phyloP scores from a whole-genome alignment of 345 rosid genomes.

The Aquilaria yunnanensis region DNA sequence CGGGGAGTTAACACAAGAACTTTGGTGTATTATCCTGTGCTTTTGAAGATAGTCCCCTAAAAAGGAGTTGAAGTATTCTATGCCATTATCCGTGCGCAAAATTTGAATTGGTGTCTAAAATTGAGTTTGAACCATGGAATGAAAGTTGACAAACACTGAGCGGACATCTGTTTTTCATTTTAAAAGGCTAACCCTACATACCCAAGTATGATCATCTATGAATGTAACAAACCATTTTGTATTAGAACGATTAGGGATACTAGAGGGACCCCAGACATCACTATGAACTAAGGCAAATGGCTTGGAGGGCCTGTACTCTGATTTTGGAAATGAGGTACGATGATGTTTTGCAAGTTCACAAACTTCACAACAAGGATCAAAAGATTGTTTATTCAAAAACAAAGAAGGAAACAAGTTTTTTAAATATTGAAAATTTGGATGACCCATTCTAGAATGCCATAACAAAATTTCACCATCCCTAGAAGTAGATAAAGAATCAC shows the following conservation, averaged over 20 bases:
- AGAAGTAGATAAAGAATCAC: too few species aligned
- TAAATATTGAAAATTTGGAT: background rate
- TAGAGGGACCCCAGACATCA: background rate
- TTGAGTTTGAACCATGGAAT: background rate
- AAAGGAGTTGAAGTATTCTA: too few species aligned
- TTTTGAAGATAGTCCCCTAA: too few species aligned
- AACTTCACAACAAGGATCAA: background rate
- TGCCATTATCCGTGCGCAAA: too few species aligned
- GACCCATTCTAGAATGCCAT: background rate
- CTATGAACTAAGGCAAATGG: background rate
- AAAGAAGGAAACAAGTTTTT: background rate
- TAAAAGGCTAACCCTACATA: background rate
- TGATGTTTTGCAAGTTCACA: conserved; percentile 2
- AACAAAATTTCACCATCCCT: too few species aligned
- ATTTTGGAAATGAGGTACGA: too few species aligned
- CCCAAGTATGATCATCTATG: background rate
- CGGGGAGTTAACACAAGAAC: background rate
- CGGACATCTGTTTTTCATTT: background rate
- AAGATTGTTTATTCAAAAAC: background rate
- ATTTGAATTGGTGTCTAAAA: background rate
- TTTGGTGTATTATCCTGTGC: background rate
- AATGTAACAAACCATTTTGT: background rate
- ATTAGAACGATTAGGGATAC: background rate
- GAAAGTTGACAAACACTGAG: background rate
- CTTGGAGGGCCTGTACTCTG: background rate